phyloP scores from a whole-genome alignment of 2,329 filamentous ascomycete genomes.

The Fusarium sp. region DNA sequence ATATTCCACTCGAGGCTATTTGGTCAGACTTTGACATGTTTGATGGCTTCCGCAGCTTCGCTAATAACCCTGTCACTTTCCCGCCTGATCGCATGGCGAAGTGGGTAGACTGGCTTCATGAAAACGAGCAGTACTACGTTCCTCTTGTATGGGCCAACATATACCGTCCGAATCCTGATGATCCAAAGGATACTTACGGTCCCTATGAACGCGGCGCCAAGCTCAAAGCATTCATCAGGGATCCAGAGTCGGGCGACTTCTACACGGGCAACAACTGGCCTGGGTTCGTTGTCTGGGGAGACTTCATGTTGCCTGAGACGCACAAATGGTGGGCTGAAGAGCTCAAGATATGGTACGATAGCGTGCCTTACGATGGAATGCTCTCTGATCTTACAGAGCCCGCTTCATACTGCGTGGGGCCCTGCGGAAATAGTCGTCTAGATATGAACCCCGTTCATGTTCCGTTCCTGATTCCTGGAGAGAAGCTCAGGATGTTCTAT shows the following conservation, averaged over 20 bases:
- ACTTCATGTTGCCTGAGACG: neutral
- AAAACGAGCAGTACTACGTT: neutral
- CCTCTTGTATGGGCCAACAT: neutral
- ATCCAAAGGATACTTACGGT: neutral
- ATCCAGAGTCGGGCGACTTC: neutral
- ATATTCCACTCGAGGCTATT: conserved; percentile 6
- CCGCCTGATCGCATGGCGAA: neutral
- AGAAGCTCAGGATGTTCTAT: neutral
- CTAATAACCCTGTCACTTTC: conserved; percentile 7
- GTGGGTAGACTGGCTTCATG: neutral
- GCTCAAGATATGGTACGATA: neutral
- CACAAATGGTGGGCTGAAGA: neutral
- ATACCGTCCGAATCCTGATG: neutral
- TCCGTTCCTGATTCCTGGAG: neutral
- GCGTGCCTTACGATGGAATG: neutral
- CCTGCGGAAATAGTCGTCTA: neutral
- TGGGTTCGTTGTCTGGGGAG: neutral
- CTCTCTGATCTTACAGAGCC: neutral
- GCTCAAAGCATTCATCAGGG: neutral
- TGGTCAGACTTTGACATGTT: conserved; percentile 22
- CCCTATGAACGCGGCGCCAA: neutral
- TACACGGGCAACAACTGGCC: conserved; percentile 1
- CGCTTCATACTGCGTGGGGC: neutral
- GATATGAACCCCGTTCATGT: conserved; percentile 2
- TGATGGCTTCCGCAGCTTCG: conserved; percentile 12